A percentile compares a stretch with the other conserved stretches of the same genome.
Conservation (phyloP, 192 early-diverging fungal genomes). For the Kappamyces sp. region DNA sequence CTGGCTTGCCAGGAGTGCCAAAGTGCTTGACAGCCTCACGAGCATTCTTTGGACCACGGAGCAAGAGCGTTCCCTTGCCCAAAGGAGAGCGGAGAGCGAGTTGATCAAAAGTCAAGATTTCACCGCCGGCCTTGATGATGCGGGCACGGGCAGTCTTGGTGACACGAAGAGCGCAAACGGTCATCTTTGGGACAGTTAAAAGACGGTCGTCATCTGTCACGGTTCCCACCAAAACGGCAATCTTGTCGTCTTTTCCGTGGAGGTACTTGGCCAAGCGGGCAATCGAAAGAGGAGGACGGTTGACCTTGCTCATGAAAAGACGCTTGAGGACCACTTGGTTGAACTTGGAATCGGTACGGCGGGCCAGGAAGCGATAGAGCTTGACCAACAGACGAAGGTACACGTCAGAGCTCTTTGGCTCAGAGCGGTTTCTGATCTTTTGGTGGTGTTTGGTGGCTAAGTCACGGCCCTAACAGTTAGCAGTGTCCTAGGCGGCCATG, state of each 20-base stretch:
- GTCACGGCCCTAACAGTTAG: conserved; percentile 85
- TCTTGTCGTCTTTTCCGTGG: conserved; percentile 77
- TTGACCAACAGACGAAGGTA: conserved; percentile 99
- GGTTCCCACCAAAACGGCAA: conserved; percentile 91
- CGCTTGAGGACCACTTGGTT: conserved; percentile 99
- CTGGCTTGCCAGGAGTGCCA: conserved; percentile 75
- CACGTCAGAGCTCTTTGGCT: conserved; percentile 87
- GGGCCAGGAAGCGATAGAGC: conserved; percentile 98
- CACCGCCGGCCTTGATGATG: conserved; percentile 98
- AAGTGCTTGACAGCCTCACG: conserved; percentile 99
- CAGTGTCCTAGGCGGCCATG: background rate
- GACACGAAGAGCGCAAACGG: conserved; percentile 91
- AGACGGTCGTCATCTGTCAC: conserved; percentile 95
- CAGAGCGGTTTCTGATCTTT: conserved; percentile 84
- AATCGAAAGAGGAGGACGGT: conserved; percentile 91
- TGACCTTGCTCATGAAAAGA: conserved; percentile 96
- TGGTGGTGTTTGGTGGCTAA: conserved; percentile 94
- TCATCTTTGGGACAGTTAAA: conserved; percentile 88
- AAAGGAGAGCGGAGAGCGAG: conserved; percentile 96
- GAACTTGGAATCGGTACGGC: conserved; percentile 97
- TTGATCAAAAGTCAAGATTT: conserved; percentile 97
- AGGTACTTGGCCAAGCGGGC: conserved; percentile 80
- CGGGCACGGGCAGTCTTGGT: conserved; percentile 94
- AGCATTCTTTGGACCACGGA: conserved; percentile 90
- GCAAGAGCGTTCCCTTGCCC: conserved; percentile 88